Evolutionary conservation across 73 alveolate species (phyloP).

Genomic region (Paramecium caudatum): DNA sequence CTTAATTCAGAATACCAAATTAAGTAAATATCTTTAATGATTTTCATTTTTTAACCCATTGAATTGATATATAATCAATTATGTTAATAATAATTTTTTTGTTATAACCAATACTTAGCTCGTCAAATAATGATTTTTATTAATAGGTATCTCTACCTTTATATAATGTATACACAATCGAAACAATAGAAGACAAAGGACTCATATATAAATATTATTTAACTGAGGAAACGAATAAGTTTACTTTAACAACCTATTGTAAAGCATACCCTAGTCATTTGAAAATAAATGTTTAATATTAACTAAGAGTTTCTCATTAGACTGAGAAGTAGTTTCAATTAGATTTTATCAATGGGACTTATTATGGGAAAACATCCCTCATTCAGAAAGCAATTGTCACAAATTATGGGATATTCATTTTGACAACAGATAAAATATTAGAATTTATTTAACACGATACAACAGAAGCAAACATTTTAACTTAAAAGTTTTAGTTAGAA

Average conservation of each 20-base stretch:
- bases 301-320: neutral
- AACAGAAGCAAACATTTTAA: neutral
- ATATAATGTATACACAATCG: neutral
- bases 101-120: too few species aligned
- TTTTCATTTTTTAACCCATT: neutral
- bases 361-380: neutral
- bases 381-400: neutral
- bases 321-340: neutral
- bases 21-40: slow-evolving; percentile 37
- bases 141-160: too few species aligned
- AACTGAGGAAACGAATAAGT: neutral
- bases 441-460: neutral
- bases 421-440: slow-evolving; percentile 26
- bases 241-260: neutral
- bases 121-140: too few species aligned
- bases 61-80: neutral
- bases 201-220: neutral
- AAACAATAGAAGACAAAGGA: neutral
- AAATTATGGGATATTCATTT: neutral
- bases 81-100: too few species aligned
- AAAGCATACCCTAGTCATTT: neutral
- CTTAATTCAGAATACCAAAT: neutral
- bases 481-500: neutral
- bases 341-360: neutral
- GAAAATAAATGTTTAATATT: neutral